Conservation (phyloP, 2,329 filamentous ascomycete species). For the Verticillium isaacii region DNA sequence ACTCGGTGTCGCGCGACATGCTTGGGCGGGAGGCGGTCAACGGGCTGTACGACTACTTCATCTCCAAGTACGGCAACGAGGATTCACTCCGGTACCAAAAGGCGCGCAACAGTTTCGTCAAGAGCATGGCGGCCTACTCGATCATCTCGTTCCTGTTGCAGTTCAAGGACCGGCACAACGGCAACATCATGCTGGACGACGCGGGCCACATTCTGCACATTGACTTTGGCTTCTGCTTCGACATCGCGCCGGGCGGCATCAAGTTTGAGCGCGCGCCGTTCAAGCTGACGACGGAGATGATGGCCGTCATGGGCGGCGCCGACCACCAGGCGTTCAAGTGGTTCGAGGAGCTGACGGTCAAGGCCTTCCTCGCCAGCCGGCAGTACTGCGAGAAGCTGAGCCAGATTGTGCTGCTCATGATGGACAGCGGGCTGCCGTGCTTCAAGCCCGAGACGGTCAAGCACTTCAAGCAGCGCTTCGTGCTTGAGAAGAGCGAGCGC, state of each 20-base stretch:
- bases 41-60: conserved; percentile 96
- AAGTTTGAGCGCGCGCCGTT: conserved; percentile 98
- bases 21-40: conserved; percentile 96
- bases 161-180: conserved; percentile 99
- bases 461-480: conserved; percentile 90
- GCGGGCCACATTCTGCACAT: conserved; percentile 97
- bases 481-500: conserved; percentile 82
- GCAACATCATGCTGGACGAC: conserved; percentile 99
- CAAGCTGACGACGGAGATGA: conserved; percentile 96
- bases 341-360: conserved; percentile 96
- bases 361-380: conserved; percentile 84
- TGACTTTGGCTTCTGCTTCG: conserved; percentile 99
- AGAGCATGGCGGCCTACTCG: conserved; percentile 97
- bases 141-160: conserved; percentile 95
- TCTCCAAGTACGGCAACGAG: conserved; percentile 95
- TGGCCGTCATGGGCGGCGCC: conserved; percentile 95
- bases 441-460: conserved; percentile 95
- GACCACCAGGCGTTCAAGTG: conserved; percentile 86
- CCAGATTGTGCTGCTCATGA: conserved; percentile 90
- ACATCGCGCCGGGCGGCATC: conserved; percentile 94
- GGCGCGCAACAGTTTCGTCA: conserved; percentile 95
- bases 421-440: conserved; percentile 92
- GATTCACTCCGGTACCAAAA: conserved; percentile 93
- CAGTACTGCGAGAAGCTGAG: conserved; percentile 84
- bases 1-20: conserved; percentile 98